These are phyloP conservation scores for Yamadazyma tumulicola DNA, from an alignment of 805 yeast species.

Conservation along the genomic window DNA sequence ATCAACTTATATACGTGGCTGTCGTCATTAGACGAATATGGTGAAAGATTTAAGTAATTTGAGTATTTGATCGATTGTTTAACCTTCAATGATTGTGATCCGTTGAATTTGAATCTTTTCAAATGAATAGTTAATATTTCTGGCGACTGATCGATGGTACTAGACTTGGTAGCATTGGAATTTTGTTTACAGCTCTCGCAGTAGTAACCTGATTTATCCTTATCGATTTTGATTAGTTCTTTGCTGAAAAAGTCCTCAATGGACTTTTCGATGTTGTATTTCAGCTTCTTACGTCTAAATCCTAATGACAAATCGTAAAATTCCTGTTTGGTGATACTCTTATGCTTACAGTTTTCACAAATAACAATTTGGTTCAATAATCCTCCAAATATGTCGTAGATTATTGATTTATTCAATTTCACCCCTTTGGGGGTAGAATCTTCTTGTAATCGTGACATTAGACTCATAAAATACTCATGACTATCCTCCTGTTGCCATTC, in stretches of 20 bases:
- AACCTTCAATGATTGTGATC: slow-evolving; percentile 71
- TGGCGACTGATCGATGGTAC: slow-evolving; percentile 76
- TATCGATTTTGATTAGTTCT: slow-evolving; percentile 71
- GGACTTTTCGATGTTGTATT: slow-evolving; percentile 71
- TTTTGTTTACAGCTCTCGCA: slow-evolving; percentile 82
- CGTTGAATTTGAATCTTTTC: slow-evolving; percentile 87
- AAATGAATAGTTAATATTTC: slow-evolving; percentile 84
- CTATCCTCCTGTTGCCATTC: slow-evolving; percentile 98
- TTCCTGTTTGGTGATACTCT: slow-evolving; percentile 86
- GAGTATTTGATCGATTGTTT: slow-evolving; percentile 85
- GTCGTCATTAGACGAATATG: slow-evolving; percentile 41
- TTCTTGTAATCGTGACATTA: slow-evolving; percentile 83
- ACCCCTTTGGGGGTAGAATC: slow-evolving; percentile 89
- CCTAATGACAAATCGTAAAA: slow-evolving; percentile 89
- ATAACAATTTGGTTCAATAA: slow-evolving; percentile 77
- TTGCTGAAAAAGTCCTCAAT: slow-evolving; percentile 78
- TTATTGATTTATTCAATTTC: slow-evolving; percentile 73
- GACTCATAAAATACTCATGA: slow-evolving; percentile 94
- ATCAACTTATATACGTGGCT: slow-evolving; percentile 59
- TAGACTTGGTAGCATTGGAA: slow-evolving; percentile 74
- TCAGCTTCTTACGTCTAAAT: slow-evolving; percentile 41
- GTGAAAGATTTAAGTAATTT: slow-evolving; percentile 66
- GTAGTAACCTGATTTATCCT: slow-evolving; percentile 78
- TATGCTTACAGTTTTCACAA: slow-evolving; percentile 77
- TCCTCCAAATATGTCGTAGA: slow-evolving; percentile 95